phyloP scores from a whole-genome alignment of 345 rosid genomes.

The Nephelium lappaceum region DNA sequence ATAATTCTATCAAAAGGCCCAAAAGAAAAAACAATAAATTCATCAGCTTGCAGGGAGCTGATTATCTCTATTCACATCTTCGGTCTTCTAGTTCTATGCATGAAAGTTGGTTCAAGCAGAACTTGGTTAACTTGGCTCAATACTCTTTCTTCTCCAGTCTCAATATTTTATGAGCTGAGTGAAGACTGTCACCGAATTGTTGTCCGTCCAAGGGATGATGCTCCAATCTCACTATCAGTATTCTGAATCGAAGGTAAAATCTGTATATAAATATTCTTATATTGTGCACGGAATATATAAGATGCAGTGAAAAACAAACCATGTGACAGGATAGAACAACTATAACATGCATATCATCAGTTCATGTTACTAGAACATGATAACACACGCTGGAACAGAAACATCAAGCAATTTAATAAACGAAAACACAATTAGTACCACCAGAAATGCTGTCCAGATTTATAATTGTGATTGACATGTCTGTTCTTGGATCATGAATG shows the following conservation, averaged over 20 bases:
- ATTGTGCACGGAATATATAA: neutral
- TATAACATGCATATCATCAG: neutral
- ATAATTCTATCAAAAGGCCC: neutral
- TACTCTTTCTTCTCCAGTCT: neutral
- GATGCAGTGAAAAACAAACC: neutral
- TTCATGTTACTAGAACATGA: neutral
- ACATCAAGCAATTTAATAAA: neutral
- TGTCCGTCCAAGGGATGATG: constrained; percentile 77
- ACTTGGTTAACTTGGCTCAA: neutral
- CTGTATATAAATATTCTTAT: neutral
- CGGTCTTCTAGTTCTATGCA: constrained; percentile 2
- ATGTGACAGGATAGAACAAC: neutral
- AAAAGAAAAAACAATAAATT: neutral
- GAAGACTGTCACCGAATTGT: constrained; percentile 58
- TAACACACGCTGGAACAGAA: too few relatives aligned
- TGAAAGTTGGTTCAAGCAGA: constrained; percentile 9
- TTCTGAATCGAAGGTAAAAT: constrained; percentile 46
- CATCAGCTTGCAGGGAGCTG: constrained; percentile 10
- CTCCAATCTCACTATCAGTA: constrained; percentile 76
- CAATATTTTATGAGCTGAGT: neutral
- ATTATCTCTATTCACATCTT: constrained; percentile 5
- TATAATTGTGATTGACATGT: neutral
- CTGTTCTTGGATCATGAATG: neutral
- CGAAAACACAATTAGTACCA: neutral
- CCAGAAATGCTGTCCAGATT: neutral